These are phyloP conservation scores for Piper longum DNA, from an alignment of 164 flowering plant genomes.

Conservation along the genomic window DNA sequence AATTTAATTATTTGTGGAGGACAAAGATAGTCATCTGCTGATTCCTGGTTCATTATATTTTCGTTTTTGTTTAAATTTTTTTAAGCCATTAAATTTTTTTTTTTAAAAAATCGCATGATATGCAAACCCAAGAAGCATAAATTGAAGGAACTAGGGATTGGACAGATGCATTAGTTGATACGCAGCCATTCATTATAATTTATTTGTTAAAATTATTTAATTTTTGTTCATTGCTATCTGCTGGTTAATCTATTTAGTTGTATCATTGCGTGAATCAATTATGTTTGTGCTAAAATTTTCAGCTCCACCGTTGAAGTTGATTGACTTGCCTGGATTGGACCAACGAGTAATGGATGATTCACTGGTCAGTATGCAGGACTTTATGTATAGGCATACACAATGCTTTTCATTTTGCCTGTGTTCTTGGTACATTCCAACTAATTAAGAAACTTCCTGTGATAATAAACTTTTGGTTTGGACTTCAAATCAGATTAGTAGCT, in stretches of 20 bases:
- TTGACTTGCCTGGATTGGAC: slow-evolving; percentile 95
- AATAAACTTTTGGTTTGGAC: not conserved
- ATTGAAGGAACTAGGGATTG: no score
- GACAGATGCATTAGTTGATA: no score
- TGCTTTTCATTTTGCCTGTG: not conserved
- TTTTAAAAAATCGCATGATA: no score
- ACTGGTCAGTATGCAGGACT: slow-evolving; percentile 36
- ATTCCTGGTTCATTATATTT: no score
- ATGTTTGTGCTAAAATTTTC: slow-evolving; percentile 11
- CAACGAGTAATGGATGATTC: slow-evolving; percentile 82
- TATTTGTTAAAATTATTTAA: no score
- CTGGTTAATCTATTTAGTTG: not conserved
- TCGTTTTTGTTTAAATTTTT: no score
- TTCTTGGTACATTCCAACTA: not conserved
- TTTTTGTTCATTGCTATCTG: no score
- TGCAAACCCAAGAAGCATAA: no score
- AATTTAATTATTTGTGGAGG: no score
- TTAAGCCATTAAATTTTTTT: no score
- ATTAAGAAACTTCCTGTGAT: not conserved
- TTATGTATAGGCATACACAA: not conserved
- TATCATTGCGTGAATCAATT: not conserved
- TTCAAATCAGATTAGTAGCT: slow-evolving; percentile 44
- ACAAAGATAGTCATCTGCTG: no score
- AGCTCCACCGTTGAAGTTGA: slow-evolving; percentile 90
- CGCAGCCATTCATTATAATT: no score